Evolutionary conservation across 805 yeast species (phyloP), one percentile per base, ranked within the genome.

Genomic region (Zygotorulaspora chibaensis): DNA sequence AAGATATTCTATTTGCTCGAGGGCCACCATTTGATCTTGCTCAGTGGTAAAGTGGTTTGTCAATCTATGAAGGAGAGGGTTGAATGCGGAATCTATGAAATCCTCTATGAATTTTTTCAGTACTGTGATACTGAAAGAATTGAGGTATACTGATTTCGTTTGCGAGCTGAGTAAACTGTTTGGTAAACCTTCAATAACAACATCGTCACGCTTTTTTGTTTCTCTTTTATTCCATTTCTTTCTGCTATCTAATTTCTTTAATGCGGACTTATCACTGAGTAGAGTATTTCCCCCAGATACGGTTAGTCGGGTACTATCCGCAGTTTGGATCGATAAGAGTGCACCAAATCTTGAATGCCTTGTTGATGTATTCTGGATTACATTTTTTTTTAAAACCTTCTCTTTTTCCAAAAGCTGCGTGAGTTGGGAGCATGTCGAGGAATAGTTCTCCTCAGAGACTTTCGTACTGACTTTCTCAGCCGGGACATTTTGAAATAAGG

Each of bases 261-360:
- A 63, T 0, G 89, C 70, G 37, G 78, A 73, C n/a, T 66, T 58
- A 8, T 74, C 72, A 36, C 74, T 70, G 9, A 71, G 54, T 3
- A 84, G 56, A 2, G 82, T 87, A 53, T 86, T 90, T 2, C 95
- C 93, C n/a, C 68, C 67, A 2, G 93, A 75, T 1, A 88, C 75
- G 5, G 87, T 77, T 15, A 85, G 64, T 25, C 85, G 70, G 2
- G 69, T 72, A 25, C 80, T 71, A 43, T 81, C 81, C 18, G 75
- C 73, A 15, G 83, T 77, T 48, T 83, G 80, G 26, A 91, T 72
- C 1, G 95, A 82, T 9, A 89, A 65, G 51, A 90, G 69, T 0
- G 97, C 82, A 0, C 99, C 99, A 69, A 91, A 91, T 42, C 96
- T 74, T 2, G 93, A 90, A 61, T 91, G 99, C 38, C 99, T 75